Evolutionary conservation across 148 eudicot species (phyloP), one percentile per base, ranked within the genome.

Genomic region (Cornus florida): DNA sequence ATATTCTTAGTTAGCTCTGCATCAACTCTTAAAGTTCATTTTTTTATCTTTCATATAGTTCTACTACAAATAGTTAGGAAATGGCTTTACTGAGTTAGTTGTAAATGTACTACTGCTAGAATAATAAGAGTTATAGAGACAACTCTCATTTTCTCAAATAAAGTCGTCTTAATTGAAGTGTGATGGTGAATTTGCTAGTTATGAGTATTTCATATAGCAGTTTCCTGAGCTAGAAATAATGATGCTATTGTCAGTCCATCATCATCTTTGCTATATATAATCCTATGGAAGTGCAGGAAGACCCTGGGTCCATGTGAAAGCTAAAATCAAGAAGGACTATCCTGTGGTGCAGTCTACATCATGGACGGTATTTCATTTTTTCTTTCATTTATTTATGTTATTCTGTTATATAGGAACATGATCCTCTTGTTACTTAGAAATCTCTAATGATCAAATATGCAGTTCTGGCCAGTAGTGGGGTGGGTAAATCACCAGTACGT

Each of bases 391-490:
- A 67, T 10, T 43, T 50, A 28, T 66, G 32, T 41, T 38, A 38
- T 57, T 57, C 8, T 13, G 62, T 14, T 31, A 28, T 24, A 67
- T 31, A 20, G 19, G 4, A 67, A 43, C 41, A 12, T 62, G 23
- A 14, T 33, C 53, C 12, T 32, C 8, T 56, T 50, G 14, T 53
- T 50, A 28, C 70, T 65, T 41, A 59, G 71, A 33, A 10, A 41
- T n/a, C 48, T 74, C 13, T 56, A 6, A 48, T 70, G 28, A 28
- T 70, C 70, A 33, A 10, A 79, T 41, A 38, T 74, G 77, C 92
- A 96, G 99, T 92, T 96, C 81, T 92, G 99, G 98, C 98, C 99
- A 6, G 91, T 91, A 31, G 82, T 96, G 67, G 95, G 97, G 65
- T 96, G 98, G 97, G 84, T 96, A 78, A 96, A 96, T 79, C 91